A percentile compares a stretch with the other conserved stretches of the same genome.
Conservation (phyloP, 1,284 basidiomycete genomes). For the Tilletia walkeri region DNA sequence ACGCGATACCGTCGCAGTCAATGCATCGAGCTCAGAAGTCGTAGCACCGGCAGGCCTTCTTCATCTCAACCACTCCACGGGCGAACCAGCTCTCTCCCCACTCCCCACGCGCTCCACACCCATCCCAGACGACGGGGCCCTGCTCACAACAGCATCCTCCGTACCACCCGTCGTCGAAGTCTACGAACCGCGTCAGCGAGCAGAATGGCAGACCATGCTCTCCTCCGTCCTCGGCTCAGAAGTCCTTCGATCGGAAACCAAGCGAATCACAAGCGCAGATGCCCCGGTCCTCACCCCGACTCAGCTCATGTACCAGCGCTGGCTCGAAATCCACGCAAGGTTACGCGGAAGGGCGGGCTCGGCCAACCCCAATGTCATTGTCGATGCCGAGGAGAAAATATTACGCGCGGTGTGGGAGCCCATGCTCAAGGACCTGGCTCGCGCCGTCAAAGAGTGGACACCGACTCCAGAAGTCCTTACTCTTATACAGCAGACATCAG, state of each 20-base stretch:
- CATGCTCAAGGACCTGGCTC: slow-evolving; percentile 76
- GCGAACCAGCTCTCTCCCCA: too few species aligned
- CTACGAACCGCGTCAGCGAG: slow-evolving; percentile 32
- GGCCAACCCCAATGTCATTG: slow-evolving; percentile 33
- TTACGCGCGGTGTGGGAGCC: slow-evolving; percentile 78
- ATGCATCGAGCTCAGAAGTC: too few species aligned
- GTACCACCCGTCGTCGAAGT: background rate
- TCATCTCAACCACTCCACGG: too few species aligned
- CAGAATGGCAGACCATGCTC: slow-evolving; percentile 56
- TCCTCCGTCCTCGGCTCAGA: slow-evolving; percentile 52
- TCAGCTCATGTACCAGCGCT: slow-evolving; percentile 62
- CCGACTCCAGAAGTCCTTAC: background rate
- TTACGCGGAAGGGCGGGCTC: background rate
- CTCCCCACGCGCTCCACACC: too few species aligned
- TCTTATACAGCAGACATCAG: background rate
- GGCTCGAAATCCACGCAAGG: slow-evolving; percentile 71
- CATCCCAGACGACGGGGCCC: too few species aligned
- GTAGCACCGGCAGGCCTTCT: too few species aligned
- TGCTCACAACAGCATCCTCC: background rate
- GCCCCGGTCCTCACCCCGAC: slow-evolving; percentile 41
- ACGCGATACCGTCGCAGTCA: too few species aligned
- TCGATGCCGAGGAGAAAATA: slow-evolving; percentile 76
- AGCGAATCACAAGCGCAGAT: slow-evolving; percentile 57
- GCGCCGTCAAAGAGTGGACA: slow-evolving; percentile 73
- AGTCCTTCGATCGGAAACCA: slow-evolving; percentile 53